Evolutionary conservation across 768 basidiomycete species (phyloP), one percentile per base, ranked within the genome.

Genomic region (Suillus subalutaceus): DNA sequence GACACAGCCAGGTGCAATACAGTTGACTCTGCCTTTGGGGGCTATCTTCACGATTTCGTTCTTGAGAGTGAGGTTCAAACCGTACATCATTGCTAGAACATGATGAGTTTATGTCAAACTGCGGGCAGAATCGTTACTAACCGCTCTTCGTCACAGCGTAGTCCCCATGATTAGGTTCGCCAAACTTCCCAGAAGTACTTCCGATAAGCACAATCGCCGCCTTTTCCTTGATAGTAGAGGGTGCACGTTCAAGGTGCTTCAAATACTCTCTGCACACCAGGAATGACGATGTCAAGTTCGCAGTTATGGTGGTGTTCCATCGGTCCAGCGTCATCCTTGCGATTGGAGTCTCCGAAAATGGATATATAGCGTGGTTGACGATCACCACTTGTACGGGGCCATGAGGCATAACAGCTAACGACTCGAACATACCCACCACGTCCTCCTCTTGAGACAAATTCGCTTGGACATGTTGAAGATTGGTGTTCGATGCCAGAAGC

Each of bases 41-140:
- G 90, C 90, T 66, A 92, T 85, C 76, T 86, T 86, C 57, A 93
- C 91, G 63, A 92, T 91, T 77, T 93, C 91, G 73, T 92, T 93
- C 78, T 93, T 92, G 69, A 92, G 81, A 6, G 86, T 80, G 70
- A 88, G 76, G 5, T 84, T 85, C 43, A 92, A 72, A 1, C 90
- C 92, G 66, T 90, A 88, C 90, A 91, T 91, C 80, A 90, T 82
- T 7, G 85, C 90, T 90, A 23, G 15, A 41, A 57, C 23, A 20
- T 23, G 26, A 32, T 1, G 12, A 40, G 16, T 16, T 2, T 9
- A 38, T 7, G 26, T 67, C 16, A 62, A 50, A 35, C 44, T 9
- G 20, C 37, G 12, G 13, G 6, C 43, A 8, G 2, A 66, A 6
- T 20, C 23, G 43, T 16, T 52, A 62, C 30, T 30, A 12, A 90